phyloP scores from a whole-genome alignment of 768 basidiomycete species.

The Tremella fuciformis region DNA sequence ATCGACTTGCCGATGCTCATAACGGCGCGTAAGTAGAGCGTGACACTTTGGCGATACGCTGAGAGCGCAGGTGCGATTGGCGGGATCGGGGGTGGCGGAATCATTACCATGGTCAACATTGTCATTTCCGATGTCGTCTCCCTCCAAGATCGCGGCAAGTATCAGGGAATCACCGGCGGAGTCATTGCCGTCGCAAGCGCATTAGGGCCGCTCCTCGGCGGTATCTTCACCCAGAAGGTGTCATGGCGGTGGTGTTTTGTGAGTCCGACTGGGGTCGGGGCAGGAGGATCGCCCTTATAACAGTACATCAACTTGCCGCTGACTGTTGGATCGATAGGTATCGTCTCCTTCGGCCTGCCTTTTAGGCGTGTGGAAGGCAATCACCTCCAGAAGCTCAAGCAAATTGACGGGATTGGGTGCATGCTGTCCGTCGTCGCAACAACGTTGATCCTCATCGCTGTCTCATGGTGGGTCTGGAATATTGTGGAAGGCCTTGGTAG shows the following conservation, averaged over 20 bases:
- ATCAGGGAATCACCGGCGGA: slow-evolving; percentile 61
- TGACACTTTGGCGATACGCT: no score
- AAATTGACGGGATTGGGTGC: slow-evolving; percentile 65
- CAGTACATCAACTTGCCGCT: slow-evolving; percentile 66
- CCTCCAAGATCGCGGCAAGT: slow-evolving; percentile 5
- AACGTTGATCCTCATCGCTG: slow-evolving; percentile 64
- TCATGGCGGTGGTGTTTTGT: slow-evolving; percentile 21
- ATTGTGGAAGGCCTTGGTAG: no score
- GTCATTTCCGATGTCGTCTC: slow-evolving; percentile 49
- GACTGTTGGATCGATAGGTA: slow-evolving; percentile 58
- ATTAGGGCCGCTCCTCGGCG: slow-evolving; percentile 66
- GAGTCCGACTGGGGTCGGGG: no score
- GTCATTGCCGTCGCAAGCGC: slow-evolving; percentile 62
- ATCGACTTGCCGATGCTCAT: no score
- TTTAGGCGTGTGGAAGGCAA: slow-evolving; percentile 67
- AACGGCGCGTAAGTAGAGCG: no score
- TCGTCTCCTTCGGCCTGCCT: slow-evolving; percentile 65
- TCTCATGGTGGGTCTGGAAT: no score
- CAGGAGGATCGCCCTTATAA: no score
- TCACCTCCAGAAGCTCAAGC: slow-evolving; percentile 63
- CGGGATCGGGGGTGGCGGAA: slow-evolving; percentile 69
- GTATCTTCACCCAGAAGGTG: slow-evolving; percentile 50
- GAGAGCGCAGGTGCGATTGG: slow-evolving; percentile 56
- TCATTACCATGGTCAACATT: slow-evolving; percentile 68
- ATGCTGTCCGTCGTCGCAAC: slow-evolving; percentile 62